Evolutionary conservation across 73 alveolate species (phyloP).

Genomic region (Effrenium voratum): DNA sequence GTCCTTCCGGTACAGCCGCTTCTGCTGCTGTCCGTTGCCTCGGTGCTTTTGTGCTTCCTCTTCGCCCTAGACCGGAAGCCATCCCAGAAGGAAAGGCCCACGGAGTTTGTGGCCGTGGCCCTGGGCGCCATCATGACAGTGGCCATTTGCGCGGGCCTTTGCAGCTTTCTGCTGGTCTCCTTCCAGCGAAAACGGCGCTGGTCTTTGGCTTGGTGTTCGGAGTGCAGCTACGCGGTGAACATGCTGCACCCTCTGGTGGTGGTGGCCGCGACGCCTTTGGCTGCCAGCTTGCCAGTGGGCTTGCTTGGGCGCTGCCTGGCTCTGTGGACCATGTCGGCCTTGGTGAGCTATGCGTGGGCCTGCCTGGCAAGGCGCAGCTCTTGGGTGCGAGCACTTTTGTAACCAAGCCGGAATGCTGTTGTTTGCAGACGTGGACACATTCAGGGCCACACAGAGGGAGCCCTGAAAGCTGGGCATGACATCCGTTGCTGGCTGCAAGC

Average conservation of each 20-base stretch:
- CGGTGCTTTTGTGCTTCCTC: conserved; percentile 5
- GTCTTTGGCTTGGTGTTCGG: background rate
- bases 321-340: background rate
- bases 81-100: conserved; percentile 11
- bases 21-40: background rate
- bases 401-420: background rate
- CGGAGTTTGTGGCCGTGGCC: background rate
- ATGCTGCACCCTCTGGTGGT: conserved; percentile 33
- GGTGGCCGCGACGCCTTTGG: background rate
- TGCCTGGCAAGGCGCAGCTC: background rate
- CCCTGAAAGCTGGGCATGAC: background rate
- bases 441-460: background rate
- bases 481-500: background rate
- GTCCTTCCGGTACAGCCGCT: background rate
- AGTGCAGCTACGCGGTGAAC: conserved; percentile 42
- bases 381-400: background rate
- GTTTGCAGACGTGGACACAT: background rate
- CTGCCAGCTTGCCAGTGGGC: background rate
- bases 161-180: background rate
- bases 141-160: conserved; percentile 1
- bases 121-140: conserved; percentile 25
- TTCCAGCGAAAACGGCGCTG: background rate
- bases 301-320: background rate
- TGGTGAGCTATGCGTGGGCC: conserved; percentile 25
- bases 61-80: conserved; percentile 13